Base-by-base conservation (phyloP, 1,284 basidiomycete genomes). In the Sanghuangporus baumii region DNA sequence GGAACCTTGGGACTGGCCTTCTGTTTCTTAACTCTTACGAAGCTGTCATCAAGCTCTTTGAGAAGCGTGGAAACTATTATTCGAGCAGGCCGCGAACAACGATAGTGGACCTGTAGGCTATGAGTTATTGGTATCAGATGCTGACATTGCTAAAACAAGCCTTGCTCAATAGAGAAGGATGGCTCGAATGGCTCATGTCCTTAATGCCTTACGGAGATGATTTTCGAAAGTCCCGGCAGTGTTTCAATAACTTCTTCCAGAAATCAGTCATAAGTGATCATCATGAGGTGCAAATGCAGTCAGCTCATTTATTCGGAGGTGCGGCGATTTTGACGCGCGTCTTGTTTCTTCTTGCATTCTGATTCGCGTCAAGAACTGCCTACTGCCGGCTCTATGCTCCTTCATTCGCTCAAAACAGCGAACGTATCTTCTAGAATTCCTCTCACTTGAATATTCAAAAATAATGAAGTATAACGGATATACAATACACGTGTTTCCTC, bases 211-310 rank as follows among this genome's bases (percentile, higher is more conserved):
- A 73, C 47, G 68, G 69, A 20, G 64, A 69, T 6, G 50, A 56
- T 31, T 70, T 71, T 67, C 59, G 70, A 26, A 59, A 56, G 26
- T 62, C 68, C 37, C 65, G 70, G 11, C 66, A 66, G 61, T 36
- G 66, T 6, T 67, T 72, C 18, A 67, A 72, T 38, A 64, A 68
- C 20, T 64, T 63, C 37, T 71, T 72, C 51, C 65, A 68, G 47
- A 59, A 64, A 8, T 55, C 18, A 7, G 67, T 67, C 2, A 34
- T 59, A 9, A 20, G 20, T 41, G 57, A 64, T 40, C 70, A 69
- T 62, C 58, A 59, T 9, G 38, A 40, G 14, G 20, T 51, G 7
- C 48, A 51, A 23, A 51, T 23, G 23, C 48, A 31, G 12, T 51
- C 55, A n/a, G 23, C 38, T 16, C 55, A 41, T 12, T 3, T 11